Evolutionary conservation across 2,329 filamentous ascomycete species (phyloP), one percentile per base, ranked within the genome.

Genomic region (Diaporthe sp.): DNA sequence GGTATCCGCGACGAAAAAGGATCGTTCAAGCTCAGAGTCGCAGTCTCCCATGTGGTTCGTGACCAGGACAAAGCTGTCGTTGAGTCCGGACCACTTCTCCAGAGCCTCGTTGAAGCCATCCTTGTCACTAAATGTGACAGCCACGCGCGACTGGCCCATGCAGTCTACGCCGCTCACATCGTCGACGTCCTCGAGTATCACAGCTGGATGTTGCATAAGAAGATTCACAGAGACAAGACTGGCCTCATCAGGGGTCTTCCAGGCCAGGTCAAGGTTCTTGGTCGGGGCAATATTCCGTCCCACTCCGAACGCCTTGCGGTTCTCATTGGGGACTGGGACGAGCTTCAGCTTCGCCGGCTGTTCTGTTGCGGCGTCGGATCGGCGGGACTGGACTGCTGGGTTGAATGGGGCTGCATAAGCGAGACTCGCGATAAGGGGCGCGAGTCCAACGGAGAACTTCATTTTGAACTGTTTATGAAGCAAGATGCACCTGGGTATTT

Each of bases 141-240:
- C 74, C 59, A 79, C 90, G 31, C 89, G 87, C 19, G 87, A 82
- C 31, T 87, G 73, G 15, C 75, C 88, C 81, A 91, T 91, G 78
- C 89, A 92, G 62, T 86, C 80, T 73, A 92, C 83, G 1, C 89
- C 91, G 15, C 86, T 85, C 12, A 90, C 76, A 5, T 86, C 90
- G 34, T 90, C 90, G 49, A 79, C 65, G 57, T 79, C 79, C 75
- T 79, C 79, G 39, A 79, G 79, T 17, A 77, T 62, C n/a, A 79
- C 78, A 9, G 78, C 75, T 4, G 78, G 75, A 51, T 78, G 78
- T 67, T 77, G 78, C 87, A 87, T 71, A 85, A 87, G 65, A 87
- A 89, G 72, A 75, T 91, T 91, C 37, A 90, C 89, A 76, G 88
- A 86, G 22, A 87, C 85, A 73, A 86, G 83, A 7, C 82, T 82